Percentiles rank a stretch among this genome's conserved stretches.
Evolutionary conservation across 495 filamentous ascomycete genomes (phyloP).

Genomic region (Aspergillus affinis): DNA sequence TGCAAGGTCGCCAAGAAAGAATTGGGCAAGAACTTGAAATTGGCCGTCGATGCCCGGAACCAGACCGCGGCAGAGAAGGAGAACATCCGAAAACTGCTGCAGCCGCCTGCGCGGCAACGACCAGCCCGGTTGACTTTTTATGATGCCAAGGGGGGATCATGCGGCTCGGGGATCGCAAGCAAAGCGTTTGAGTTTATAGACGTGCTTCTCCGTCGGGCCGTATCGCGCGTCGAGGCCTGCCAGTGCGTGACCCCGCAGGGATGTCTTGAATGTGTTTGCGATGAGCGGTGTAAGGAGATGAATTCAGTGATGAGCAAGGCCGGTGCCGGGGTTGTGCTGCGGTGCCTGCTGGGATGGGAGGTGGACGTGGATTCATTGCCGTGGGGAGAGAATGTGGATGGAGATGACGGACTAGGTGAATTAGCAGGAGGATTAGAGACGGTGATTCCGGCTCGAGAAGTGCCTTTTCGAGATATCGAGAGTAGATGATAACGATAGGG

Average conservation of each 20-base stretch:
- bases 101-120: slow-evolving; percentile 66
- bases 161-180: slow-evolving; percentile 78
- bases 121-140: slow-evolving; percentile 92
- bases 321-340: slow-evolving; percentile 77
- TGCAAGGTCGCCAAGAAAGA: slow-evolving; percentile 87
- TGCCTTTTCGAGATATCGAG: slow-evolving; percentile 50
- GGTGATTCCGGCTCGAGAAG: slow-evolving; percentile 68
- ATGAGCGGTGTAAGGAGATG: slow-evolving; percentile 80
- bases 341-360: slow-evolving; percentile 68
- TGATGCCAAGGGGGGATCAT: slow-evolving; percentile 84
- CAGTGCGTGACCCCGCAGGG: slow-evolving; percentile 61
- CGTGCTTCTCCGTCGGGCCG: slow-evolving; percentile 70
- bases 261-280: slow-evolving; percentile 86
- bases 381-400: slow-evolving; percentile 65
- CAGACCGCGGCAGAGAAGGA: slow-evolving; percentile 2
- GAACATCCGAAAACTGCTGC: slow-evolving; percentile 23
- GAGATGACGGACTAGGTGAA: slow-evolving; percentile 44
- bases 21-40: slow-evolving; percentile 33
- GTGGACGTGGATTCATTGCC: slow-evolving; percentile 75
- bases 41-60: slow-evolving; percentile 22
- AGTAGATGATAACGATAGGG: neutral
- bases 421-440: slow-evolving; percentile 79
- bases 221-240: slow-evolving; percentile 76
- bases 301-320: slow-evolving; percentile 95
- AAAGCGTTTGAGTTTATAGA: slow-evolving; percentile 95